Percentiles rank a stretch among this genome's conserved stretches.
These are phyloP conservation scores for Gaeumannomyces sp. DNA, from an alignment of 2,329 filamentous ascomycete species.

Conservation along the genomic window DNA sequence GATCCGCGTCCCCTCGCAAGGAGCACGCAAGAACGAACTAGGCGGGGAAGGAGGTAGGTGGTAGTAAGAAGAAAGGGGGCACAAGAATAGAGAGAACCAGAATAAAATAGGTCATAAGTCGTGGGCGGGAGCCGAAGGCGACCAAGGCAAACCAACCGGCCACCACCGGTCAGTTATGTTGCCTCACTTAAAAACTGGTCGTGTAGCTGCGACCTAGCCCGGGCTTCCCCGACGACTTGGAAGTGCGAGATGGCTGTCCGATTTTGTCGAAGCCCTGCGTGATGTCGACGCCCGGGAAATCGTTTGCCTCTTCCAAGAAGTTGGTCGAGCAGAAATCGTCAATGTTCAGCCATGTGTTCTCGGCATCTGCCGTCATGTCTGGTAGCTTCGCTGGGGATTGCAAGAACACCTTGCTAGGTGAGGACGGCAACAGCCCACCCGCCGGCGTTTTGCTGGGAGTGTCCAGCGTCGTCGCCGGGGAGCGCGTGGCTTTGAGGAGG, in stretches of 20 bases:
- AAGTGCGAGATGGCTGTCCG: conserved; percentile 29
- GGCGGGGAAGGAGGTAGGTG: too few relatives aligned
- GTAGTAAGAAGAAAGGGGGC: too few relatives aligned
- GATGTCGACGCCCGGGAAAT: conserved; percentile 60
- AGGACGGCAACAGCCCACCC: conserved; percentile 37
- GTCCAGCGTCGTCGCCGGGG: conserved; percentile 37
- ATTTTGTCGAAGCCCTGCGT: conserved; percentile 73
- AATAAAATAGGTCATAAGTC: not conserved
- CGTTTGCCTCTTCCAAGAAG: conserved; percentile 53
- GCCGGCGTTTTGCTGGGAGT: conserved; percentile 45
- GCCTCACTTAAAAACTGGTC: conserved; percentile 27
- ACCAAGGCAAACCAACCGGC: not conserved
- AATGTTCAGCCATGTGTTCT: conserved; percentile 35
- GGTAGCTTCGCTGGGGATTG: conserved; percentile 32
- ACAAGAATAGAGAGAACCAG: too few relatives aligned
- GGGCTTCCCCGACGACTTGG: conserved; percentile 23
- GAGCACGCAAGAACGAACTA: too few relatives aligned
- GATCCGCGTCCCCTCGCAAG: too few relatives aligned
- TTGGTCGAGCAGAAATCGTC: conserved; percentile 50
- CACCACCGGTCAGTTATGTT: not conserved
- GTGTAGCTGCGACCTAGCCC: conserved; percentile 32
- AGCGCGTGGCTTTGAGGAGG: conserved; percentile 39
- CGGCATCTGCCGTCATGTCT: conserved; percentile 30
- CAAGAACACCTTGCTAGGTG: conserved; percentile 47
- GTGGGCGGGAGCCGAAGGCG: not conserved